A percentile compares a stretch with the other conserved stretches of the same genome.
These are phyloP conservation scores for Acer saccharum DNA, from an alignment of 345 rosid species.

Conservation along the genomic window DNA sequence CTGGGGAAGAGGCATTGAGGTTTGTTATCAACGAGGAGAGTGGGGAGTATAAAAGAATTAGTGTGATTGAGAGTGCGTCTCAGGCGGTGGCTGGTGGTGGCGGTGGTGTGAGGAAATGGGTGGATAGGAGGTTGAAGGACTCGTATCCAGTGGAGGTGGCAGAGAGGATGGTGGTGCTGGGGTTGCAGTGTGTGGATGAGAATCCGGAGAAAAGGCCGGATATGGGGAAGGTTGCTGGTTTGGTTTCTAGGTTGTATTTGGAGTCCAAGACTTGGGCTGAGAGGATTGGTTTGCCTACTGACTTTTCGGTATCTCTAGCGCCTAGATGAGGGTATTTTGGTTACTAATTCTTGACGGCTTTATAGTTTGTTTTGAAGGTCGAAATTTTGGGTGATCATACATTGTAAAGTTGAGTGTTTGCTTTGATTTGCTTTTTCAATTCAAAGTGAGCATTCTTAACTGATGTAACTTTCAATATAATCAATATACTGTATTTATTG, in stretches of 20 bases:
- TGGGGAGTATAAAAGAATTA: slow-evolving; percentile 36
- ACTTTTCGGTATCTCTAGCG: slow-evolving; percentile 54
- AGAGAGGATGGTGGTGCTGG: slow-evolving; percentile 50
- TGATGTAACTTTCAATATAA: not conserved
- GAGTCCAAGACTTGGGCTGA: slow-evolving; percentile 56
- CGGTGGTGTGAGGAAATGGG: slow-evolving; percentile 51
- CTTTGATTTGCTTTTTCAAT: not conserved
- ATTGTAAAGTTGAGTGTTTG: slow-evolving; percentile 6
- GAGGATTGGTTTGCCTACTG: slow-evolving; percentile 35
- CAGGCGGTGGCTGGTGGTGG: slow-evolving; percentile 36
- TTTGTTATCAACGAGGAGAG: slow-evolving; percentile 33
- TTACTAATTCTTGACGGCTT: not conserved
- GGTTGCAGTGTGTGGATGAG: slow-evolving; percentile 54
- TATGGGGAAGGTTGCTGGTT: slow-evolving; percentile 46
- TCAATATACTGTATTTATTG: not conserved
- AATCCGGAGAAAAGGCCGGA: slow-evolving; percentile 51
- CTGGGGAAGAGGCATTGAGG: slow-evolving; percentile 51
- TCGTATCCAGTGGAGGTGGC: slow-evolving; percentile 70
- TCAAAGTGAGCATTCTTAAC: slow-evolving; percentile 7
- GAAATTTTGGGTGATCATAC: not conserved
- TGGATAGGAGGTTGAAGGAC: slow-evolving; percentile 57
- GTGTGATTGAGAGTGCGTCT: slow-evolving; percentile 47
- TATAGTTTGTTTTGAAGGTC: not conserved
- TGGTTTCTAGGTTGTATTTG: slow-evolving; percentile 46
- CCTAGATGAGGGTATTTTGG: slow-evolving; percentile 40